phyloP scores from a whole-genome alignment of 2,329 filamentous ascomycete genomes.

The Pseudogymnoascus sp. region DNA sequence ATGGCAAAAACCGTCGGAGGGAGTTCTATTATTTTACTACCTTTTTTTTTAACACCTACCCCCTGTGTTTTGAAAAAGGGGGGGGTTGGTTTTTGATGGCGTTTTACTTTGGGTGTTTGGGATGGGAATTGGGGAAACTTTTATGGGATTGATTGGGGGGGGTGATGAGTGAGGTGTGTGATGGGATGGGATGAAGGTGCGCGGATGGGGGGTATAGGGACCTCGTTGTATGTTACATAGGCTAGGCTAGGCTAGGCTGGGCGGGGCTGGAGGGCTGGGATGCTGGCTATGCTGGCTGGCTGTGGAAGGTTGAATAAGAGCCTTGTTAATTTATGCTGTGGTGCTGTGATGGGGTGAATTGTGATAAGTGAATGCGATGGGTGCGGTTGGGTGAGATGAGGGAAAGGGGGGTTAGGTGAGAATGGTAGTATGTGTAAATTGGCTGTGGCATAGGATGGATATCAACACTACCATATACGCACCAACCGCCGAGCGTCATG shows the following conservation, averaged over 20 bases:
- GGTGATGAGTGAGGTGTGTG: not conserved
- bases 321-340: not conserved
- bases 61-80: not conserved
- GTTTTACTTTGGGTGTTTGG: not conserved
- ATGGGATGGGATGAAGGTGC: not conserved
- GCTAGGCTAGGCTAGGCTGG: not conserved
- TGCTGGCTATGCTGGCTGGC: not conserved
- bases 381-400: no score
- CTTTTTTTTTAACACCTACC: not conserved
- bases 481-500: not conserved
- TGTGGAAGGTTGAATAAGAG: not conserved
- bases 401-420: not conserved
- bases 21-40: not conserved
- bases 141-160: not conserved
- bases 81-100: not conserved
- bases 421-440: not conserved
- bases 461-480: not conserved
- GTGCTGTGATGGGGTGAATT: not conserved
- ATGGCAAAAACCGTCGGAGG: not conserved
- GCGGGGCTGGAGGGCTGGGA: not conserved
- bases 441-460: not conserved
- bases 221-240: conserved; percentile 3
- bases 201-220: not conserved
- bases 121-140: not conserved
- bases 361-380: not conserved